A percentile compares a stretch with the other conserved stretches of the same genome.
phyloP scores from a whole-genome alignment of 495 filamentous ascomycete species.

The Aspergillus taichungensis region DNA sequence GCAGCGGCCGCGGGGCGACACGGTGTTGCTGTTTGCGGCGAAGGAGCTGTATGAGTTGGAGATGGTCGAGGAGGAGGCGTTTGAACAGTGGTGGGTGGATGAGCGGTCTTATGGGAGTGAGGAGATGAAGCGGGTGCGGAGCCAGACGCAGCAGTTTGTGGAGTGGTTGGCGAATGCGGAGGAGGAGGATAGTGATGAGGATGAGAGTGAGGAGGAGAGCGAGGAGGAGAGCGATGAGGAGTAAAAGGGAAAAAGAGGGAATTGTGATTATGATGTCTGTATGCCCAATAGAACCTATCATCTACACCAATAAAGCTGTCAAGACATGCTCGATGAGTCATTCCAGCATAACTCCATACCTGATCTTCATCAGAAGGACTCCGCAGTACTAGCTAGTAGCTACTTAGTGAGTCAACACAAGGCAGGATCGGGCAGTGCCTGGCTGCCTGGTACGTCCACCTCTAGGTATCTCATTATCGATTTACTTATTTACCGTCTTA shows the following conservation, averaged over 20 bases:
- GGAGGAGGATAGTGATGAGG: slow-evolving; percentile 71
- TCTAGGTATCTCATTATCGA: too few species aligned
- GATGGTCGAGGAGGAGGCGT: slow-evolving; percentile 80
- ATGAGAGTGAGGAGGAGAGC: slow-evolving; percentile 42
- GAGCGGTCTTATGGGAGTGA: slow-evolving; percentile 52
- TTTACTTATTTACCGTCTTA: too few species aligned
- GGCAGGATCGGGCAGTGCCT: too few species aligned
- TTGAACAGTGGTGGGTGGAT: slow-evolving; percentile 83
- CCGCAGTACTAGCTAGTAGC: too few species aligned
- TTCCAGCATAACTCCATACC: too few species aligned
- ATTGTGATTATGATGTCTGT: too few species aligned
- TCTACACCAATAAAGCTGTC: too few species aligned
- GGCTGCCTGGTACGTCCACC: too few species aligned
- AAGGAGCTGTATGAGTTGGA: slow-evolving; percentile 80
- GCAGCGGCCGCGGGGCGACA: slow-evolving; percentile 49
- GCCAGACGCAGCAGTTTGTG: slow-evolving; percentile 67
- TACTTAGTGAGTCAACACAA: too few species aligned
- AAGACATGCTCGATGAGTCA: too few species aligned
- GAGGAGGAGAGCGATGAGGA: slow-evolving; percentile 17
- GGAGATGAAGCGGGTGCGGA: slow-evolving; percentile 60
- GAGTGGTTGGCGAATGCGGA: slow-evolving; percentile 79
- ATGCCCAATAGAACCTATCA: too few species aligned
- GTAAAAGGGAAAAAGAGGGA: slow-evolving; percentile 1
- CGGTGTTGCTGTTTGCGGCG: slow-evolving; percentile 61
- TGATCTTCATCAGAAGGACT: too few species aligned